Conservation (phyloP, 331 rosid genomes). For the Quercus phellos region DNA sequence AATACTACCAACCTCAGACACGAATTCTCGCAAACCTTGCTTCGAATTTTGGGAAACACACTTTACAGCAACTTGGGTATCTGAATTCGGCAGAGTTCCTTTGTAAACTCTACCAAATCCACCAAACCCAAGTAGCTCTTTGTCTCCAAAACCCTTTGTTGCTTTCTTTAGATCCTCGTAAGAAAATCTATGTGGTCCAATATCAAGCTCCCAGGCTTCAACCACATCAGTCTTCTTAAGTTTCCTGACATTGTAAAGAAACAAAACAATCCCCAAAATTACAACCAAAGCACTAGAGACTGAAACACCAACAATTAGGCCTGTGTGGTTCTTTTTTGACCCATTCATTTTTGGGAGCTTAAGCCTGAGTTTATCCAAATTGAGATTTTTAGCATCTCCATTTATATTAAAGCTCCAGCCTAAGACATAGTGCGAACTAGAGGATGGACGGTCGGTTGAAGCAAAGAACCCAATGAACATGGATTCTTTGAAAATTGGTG, state of each 20-base stretch:
- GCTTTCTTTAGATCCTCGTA: constrained; percentile 41
- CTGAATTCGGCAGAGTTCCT: constrained; percentile 35
- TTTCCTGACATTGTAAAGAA: constrained; percentile 23
- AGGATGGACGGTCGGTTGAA: too few species aligned
- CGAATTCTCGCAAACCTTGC: constrained; percentile 35
- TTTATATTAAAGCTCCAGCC: too few species aligned
- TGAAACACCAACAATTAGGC: background rate
- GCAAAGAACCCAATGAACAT: too few species aligned
- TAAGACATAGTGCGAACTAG: too few species aligned
- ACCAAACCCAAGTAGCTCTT: constrained; percentile 38
- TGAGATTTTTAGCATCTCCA: too few species aligned
- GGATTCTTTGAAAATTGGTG: too few species aligned
- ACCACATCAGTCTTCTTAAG: constrained; percentile 36
- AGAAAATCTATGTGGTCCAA: too few species aligned
- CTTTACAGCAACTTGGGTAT: constrained; percentile 37
- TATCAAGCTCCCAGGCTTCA: constrained; percentile 51
- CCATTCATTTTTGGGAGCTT: too few species aligned
- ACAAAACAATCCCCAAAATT: background rate
- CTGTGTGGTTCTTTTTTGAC: too few species aligned
- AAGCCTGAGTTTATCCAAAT: too few species aligned
- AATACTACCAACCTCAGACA: constrained; percentile 34
- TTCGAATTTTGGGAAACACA: constrained; percentile 35
- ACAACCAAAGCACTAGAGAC: background rate
- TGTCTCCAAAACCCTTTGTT: constrained; percentile 24
- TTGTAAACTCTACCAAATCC: constrained; percentile 43